These are phyloP conservation scores for Eugenia klotzschiana DNA, from an alignment of 441 rosid species.

Conservation along the genomic window DNA sequence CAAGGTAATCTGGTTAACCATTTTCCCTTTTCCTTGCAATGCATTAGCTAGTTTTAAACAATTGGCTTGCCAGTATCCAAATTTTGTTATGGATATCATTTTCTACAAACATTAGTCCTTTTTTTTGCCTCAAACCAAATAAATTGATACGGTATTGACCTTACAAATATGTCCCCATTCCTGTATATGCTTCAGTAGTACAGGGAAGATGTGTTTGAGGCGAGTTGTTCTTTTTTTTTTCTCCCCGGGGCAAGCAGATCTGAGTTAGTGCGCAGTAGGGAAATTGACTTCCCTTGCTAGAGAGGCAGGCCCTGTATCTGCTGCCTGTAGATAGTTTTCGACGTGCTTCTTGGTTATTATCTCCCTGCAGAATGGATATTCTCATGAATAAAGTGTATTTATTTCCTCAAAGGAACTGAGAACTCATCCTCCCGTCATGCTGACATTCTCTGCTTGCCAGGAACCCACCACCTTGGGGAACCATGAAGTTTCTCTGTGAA, in stretches of 20 bases:
- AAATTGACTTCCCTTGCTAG: background rate
- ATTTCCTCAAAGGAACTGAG: background rate
- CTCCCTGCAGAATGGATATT: background rate
- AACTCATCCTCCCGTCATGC: background rate
- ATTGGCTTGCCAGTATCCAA: background rate
- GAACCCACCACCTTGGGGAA: constrained; percentile 23
- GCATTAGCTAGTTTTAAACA: background rate
- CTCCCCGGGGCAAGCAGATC: background rate
- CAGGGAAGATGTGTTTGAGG: background rate
- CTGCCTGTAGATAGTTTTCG: background rate
- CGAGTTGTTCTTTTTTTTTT: background rate
- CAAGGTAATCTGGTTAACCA: constrained; percentile 10
- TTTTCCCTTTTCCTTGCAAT: background rate
- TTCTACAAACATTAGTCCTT: background rate
- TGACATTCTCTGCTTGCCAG: constrained; percentile 4
- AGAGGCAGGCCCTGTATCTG: background rate
- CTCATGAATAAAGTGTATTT: background rate
- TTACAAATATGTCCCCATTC: background rate
- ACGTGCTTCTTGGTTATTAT: background rate
- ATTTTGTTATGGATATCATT: background rate
- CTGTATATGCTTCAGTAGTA: background rate
- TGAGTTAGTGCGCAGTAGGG: background rate
- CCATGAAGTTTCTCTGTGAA: constrained; percentile 15
- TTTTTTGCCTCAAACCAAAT: background rate
- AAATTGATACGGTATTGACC: background rate